phyloP scores from a whole-genome alignment of 108 stramenopile genomes.

The Cyclotella choctawhatcheeana region DNA sequence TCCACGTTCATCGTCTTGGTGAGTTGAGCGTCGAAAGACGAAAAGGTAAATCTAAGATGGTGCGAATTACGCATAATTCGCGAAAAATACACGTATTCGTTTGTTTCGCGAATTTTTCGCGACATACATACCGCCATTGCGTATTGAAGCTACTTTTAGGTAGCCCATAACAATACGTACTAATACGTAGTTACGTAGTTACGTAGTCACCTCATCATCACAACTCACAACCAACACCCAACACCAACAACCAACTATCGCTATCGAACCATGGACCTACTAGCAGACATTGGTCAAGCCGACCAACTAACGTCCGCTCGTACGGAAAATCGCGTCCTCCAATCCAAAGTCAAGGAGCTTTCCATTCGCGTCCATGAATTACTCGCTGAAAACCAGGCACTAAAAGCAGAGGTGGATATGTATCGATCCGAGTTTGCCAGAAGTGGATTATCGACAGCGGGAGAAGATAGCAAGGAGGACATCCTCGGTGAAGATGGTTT shows the following conservation, averaged over 20 bases:
- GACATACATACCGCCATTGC: too few species aligned
- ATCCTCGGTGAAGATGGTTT: constrained; percentile 28
- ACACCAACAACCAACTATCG: neutral
- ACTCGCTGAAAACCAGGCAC: constrained; percentile 67
- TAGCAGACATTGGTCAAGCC: constrained; percentile 75
- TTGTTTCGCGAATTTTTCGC: too few species aligned
- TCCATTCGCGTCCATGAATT: constrained; percentile 56
- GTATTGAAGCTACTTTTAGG: too few species aligned
- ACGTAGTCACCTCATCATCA: too few species aligned
- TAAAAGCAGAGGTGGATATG: constrained; percentile 81
- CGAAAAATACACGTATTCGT: too few species aligned
- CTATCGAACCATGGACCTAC: constrained; percentile 83
- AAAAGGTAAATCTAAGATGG: too few species aligned
- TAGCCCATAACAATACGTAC: too few species aligned
- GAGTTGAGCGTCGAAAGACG: too few species aligned
- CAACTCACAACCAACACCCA: neutral
- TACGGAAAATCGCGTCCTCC: constrained; percentile 75
- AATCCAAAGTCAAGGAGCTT: constrained; percentile 73
- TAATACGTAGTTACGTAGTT: too few species aligned
- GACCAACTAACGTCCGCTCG: constrained; percentile 87
- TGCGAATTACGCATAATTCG: too few species aligned
- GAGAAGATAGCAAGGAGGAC: constrained; percentile 23
- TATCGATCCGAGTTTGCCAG: constrained; percentile 62
- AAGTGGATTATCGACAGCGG: constrained; percentile 11
- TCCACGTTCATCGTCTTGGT: too few species aligned